Base-by-base conservation (phyloP, 2,329 filamentous ascomycete species). In the Decorospora gaudefroyi region DNA sequence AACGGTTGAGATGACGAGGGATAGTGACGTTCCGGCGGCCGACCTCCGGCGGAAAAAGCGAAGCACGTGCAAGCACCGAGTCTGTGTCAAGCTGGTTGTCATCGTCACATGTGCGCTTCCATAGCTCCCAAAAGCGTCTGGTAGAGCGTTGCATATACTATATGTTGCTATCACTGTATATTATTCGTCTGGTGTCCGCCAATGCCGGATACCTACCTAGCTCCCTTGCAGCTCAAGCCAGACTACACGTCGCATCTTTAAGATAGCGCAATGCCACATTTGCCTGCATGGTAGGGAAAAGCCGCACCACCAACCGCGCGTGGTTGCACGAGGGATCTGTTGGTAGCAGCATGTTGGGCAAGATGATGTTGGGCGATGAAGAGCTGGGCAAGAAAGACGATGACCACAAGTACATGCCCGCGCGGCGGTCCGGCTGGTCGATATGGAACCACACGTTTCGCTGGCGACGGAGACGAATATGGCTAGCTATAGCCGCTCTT, bases 311-410 rank as follows among this genome's bases (percentile, higher is more conserved):
- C 48, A 52, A 62, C 19, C 55, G 51, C 42, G 54, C 54, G 55
- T 62, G 59, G 60, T 30, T 67, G 48, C 56, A 59, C 45, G 55
- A 62, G 34, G 54, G 57, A 30, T 46, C 54, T 22, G 59, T 58
- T 21, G 39, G 61, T 27, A 51, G 55, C 45, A 64, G 42, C 55
- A 69, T 70, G 66, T 46, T 66, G 49, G 52, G 56, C 69, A 68
- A 74, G 64, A 56, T 68, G 67, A 64, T 75, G 13, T 74, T 78
- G 16, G 75, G 72, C 45, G 82, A 85, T 61, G 81, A 83, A 69
- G 81, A 85, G 74, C 74, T 83, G 46, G 82, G 81, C 44, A 85
- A 85, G 70, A 81, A 81, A 62, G 78, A 85, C 66, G 83, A 85
- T 65, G 81, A 84, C 65, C 78, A 81, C 65, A 34, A 33, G 28